Base-by-base conservation (phyloP, 2,329 filamentous ascomycete genomes). In the Arthrinium phaeospermum region DNA sequence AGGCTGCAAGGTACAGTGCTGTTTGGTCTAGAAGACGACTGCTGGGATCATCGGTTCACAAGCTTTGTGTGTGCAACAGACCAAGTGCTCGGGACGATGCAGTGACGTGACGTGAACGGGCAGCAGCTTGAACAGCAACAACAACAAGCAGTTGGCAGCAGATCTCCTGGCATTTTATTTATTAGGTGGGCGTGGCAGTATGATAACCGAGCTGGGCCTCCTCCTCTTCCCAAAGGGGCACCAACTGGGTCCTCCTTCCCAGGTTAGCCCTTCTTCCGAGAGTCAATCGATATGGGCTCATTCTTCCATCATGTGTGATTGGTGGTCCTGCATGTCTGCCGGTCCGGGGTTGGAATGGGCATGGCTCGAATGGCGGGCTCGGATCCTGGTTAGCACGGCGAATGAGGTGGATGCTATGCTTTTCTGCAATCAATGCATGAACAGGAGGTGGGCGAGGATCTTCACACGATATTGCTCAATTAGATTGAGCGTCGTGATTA, bases 381-480 rank as follows among this genome's bases (percentile, higher is more conserved):
- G 34, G 57, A 41, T 64, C 57, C 57, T 41, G 57, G 57, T 41
- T 41, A 10, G 30, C 6, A 61, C 53, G 34, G 46, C 44, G 13
- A 45, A 14, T 14, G 44, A 45, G 53, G 53, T 64, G 57, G 57
- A 41, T 41, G 57, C 57, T 14, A 41, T 64, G 34, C 57, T 41
- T 64, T 57, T 30, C 57, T 16, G 57, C 57, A 64, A 64, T 64
- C 19, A 64, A 64, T n/a, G 57, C 57, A 64, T 64, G 19, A 64
- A 41, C 57, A 41, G 7, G 57, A 64, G 19, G 34, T 41, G 57
- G 57, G 4, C 16, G 57, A n/a, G 34, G 57, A 64, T 64, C 57
- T 64, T 41, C 57, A 64, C 57, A 64, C 57, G 57, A 64, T 64
- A 64, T 64, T 41, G 57, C 57, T 64, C 57, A 64, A 64, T 64